Base-by-base conservation (phyloP, 2,329 filamentous ascomycete genomes). In the Scopulariopsis brevicaulis region DNA sequence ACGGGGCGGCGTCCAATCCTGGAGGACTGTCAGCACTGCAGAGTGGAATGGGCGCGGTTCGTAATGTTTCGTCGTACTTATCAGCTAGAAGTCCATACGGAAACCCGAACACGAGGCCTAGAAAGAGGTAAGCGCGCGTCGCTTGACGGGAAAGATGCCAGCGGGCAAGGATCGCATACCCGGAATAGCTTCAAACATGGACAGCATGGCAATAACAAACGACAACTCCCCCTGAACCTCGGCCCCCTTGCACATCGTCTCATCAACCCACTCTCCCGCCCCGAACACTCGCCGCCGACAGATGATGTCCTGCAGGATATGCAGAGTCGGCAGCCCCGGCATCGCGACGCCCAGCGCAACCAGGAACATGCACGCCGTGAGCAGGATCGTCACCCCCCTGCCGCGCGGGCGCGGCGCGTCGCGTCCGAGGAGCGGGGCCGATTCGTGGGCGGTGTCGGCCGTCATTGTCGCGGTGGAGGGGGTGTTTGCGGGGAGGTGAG, bases 241-340 rank as follows among this genome's bases (percentile, higher is more conserved):
- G 6, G 20, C 12, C 34, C 24, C 37, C 34, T 58, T 58, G 51
- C 56, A 58, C 11, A 40, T 3, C 28, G 20, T 40, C 18, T 58
- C 56, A 22, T 58, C 51, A 11, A 58, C 37, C 87, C 80, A 0
- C 80, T 90, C 3, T 76, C 77, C 14, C 86, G 90, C 64, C 84
- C 85, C 0, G 79, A 85, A 0, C 79, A 83, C 61, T 72, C 81
- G 2, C 75, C 90, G 1, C 75, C 83, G 58, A 25, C 56, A 58
- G 25, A 58, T 58, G 20, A 40, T 25, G 25, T 58, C 51, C 51
- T 58, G 50, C 50, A 54, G 7, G 35, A 58, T 54, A 11, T 50
- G 34, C 12, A 58, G 51, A 3, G 28, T 54, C 15, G 56, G 56
- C 22, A 58, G 51, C 22, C 14, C 50, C 6, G 34, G 15, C 18